Evolutionary conservation across 2,329 filamentous ascomycete genomes (phyloP), one percentile per base, ranked within the genome.

Genomic region (Colletotrichum sp.): DNA sequence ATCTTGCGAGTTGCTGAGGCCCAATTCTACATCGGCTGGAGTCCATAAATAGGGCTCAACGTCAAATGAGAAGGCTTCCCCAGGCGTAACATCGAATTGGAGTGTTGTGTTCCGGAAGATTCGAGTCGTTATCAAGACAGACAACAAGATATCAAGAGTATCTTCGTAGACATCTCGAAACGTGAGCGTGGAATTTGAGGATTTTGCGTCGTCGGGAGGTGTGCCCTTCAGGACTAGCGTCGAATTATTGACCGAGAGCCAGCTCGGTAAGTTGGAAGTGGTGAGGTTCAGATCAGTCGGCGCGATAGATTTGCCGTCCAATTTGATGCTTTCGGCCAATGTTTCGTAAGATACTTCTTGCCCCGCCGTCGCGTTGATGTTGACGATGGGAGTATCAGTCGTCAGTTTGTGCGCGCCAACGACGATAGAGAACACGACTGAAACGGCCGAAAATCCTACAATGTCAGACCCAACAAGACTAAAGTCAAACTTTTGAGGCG

Each of bases 401-500:
- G 90, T 90, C 55, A 98, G 86, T 78, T 93, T 90, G 83, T 96
- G 94, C 68, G 88, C 90, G 61, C 93, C 93, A 24, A 98, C 92
- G 3, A 93, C 88, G 43, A 98, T 90, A 7, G 92, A 92, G 82
- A 98, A 98, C 0, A 87, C 85, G 68, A 94, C 81, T 3, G 90
- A 89, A 12, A 90, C 89, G 2, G 92, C 93, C 7, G 94, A 91
- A 82, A 96, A 98, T 2, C 95, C 95, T n/a, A 91, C 86, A 21
- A 95, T 90, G 81, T 98, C 94, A 1, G 94, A 96, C 1, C 95
- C 95, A 67, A 97, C 91, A 8, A 98, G 86, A 76, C 92, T 89
- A 73, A 98, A 90, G 24, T 89, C 89, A 80, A 96, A 97, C 0
- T 87, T 90, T 81, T 98, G 93, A 5, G 95, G 93, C 9, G 92